Evolutionary conservation across 768 basidiomycete species (phyloP).

Genomic region (Leccinum imitatum): DNA sequence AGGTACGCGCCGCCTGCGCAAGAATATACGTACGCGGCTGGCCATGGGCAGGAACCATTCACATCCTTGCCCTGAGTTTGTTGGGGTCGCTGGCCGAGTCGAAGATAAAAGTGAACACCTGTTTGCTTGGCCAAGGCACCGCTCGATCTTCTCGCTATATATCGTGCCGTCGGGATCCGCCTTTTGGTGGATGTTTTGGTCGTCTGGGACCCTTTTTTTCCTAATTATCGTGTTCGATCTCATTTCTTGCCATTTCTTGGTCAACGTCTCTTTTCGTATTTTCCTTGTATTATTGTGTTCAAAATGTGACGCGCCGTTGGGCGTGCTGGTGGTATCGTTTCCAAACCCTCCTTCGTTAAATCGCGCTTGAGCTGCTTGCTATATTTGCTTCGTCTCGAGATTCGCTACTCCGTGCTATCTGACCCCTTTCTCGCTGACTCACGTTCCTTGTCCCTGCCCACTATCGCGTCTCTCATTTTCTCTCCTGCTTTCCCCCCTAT

Average conservation of each 20-base stretch:
- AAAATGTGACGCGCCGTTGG: constrained; percentile 13
- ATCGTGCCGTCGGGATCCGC: constrained; percentile 3
- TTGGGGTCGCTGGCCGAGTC: not conserved
- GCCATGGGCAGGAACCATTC: constrained; percentile 27
- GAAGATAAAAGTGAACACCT: constrained; percentile 1
- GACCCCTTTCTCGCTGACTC: constrained; percentile 5
- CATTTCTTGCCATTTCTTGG: constrained; percentile 18
- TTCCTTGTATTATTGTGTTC: constrained; percentile 10
- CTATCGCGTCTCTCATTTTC: not conserved
- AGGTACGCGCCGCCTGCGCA: constrained; percentile 17
- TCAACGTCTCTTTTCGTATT: constrained; percentile 6
- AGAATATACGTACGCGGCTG: constrained; percentile 24
- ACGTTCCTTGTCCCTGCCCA: constrained; percentile 4
- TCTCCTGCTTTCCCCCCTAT: not conserved
- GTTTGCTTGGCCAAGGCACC: not conserved
- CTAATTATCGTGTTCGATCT: constrained; percentile 6
- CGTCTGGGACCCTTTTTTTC: constrained; percentile 1
- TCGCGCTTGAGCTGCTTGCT: constrained; percentile 1
- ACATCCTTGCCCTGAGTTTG: constrained; percentile 17
- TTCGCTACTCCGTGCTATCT: constrained; percentile 15
- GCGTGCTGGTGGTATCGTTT: constrained; percentile 11
- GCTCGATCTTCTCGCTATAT: constrained; percentile 4
- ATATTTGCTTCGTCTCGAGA: constrained; percentile 14
- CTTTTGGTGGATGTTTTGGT: constrained; percentile 10
- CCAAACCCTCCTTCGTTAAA: not conserved